Evolutionary conservation across 2,329 filamentous ascomycete genomes (phyloP).

Genomic region (Apiospora arundinis): DNA sequence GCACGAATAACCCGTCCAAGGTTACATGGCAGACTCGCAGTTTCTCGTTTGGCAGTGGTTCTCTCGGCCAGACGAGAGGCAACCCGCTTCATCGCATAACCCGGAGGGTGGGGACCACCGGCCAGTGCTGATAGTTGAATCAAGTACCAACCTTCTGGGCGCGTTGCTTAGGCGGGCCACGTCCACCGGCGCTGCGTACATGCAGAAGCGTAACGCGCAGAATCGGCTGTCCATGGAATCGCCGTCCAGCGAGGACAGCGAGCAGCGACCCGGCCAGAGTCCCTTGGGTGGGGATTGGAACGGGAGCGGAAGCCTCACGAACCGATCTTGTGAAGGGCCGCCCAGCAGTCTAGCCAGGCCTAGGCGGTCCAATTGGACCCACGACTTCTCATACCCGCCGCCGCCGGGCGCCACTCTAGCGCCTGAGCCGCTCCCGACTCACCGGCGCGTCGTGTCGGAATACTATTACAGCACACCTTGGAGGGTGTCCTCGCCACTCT

Average conservation of each 20-base stretch:
- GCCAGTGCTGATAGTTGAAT: constrained; percentile 2
- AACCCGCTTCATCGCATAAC: constrained; percentile 28
- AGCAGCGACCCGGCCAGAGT: constrained; percentile 25
- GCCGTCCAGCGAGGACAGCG: constrained; percentile 23
- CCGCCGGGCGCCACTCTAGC: background rate
- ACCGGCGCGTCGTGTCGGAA: background rate
- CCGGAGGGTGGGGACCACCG: constrained; percentile 26
- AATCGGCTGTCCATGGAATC: constrained; percentile 15
- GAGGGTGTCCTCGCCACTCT: background rate
- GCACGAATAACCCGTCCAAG: background rate
- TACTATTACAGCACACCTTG: background rate
- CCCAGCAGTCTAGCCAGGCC: background rate
- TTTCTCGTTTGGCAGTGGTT: constrained; percentile 23
- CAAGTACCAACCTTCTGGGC: background rate
- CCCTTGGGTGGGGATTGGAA: background rate
- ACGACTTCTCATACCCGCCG: background rate
- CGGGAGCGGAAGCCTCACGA: background rate
- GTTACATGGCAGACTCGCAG: background rate
- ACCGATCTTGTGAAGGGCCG: background rate
- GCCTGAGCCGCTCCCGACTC: background rate
- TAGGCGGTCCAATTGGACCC: background rate
- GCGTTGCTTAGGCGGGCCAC: constrained; percentile 47
- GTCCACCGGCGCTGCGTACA: constrained; percentile 54
- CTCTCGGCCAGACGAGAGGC: constrained; percentile 17
- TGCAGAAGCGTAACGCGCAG: constrained; percentile 45